phyloP scores from a whole-genome alignment of 179 eudicot species.

The Beta macrorhiza region DNA sequence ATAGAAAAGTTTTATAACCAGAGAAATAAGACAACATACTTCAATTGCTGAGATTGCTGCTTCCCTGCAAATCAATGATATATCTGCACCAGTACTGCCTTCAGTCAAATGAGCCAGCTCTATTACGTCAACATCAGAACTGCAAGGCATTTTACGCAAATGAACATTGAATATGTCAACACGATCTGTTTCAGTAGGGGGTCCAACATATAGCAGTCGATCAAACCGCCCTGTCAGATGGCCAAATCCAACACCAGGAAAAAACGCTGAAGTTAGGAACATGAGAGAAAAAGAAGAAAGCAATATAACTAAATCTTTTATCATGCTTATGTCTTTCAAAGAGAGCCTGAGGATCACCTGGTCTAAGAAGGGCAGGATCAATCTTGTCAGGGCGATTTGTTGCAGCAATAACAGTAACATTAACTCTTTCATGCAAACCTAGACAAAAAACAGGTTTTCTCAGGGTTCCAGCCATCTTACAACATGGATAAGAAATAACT shows the following conservation, averaged over 20 bases:
- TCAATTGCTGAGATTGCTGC: constrained; percentile 79
- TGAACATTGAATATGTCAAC: constrained; percentile 74
- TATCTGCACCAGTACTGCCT: constrained; percentile 92
- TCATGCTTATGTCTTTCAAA: neutral
- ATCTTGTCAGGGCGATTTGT: constrained; percentile 98
- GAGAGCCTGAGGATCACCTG: constrained; percentile 48
- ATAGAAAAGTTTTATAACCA: neutral
- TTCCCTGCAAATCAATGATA: constrained; percentile 71
- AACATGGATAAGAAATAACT: neutral
- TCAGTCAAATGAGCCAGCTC: constrained; percentile 68
- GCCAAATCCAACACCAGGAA: constrained; percentile 11
- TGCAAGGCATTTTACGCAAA: constrained; percentile 64
- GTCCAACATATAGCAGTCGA: constrained; percentile 81
- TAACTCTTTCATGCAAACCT: constrained; percentile 84
- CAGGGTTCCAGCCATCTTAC: constrained; percentile 5
- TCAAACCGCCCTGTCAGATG: constrained; percentile 73
- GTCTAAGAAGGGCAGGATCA: constrained; percentile 94
- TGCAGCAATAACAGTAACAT: constrained; percentile 92
- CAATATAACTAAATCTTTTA: neutral
- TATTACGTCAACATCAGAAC: constrained; percentile 55
- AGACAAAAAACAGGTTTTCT: constrained; percentile 9
- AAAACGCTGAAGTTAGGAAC: neutral
- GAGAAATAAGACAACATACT: constrained; percentile 36
- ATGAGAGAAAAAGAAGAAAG: neutral
- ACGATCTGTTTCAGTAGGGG: constrained; percentile 70